A percentile compares a stretch with the other conserved stretches of the same genome.
Conservation (phyloP, 2,329 filamentous ascomycete genomes). For the Fusarium sp. region DNA sequence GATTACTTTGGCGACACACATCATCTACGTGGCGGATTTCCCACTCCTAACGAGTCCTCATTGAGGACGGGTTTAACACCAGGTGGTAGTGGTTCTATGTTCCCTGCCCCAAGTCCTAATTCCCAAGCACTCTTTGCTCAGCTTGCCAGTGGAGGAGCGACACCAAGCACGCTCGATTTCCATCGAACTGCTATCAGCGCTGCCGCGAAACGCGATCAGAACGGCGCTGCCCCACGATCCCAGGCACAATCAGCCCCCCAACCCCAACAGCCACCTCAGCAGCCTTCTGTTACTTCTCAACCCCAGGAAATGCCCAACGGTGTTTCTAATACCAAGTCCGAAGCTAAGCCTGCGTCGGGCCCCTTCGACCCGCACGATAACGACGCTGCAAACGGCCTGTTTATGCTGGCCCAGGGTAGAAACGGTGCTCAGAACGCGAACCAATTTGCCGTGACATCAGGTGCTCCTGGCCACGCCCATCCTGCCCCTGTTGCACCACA, state of each 20-base stretch:
- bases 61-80: slow-evolving; percentile 91
- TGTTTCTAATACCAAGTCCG: slow-evolving; percentile 55
- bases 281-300: slow-evolving; percentile 60
- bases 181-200: slow-evolving; percentile 91
- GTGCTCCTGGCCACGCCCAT: slow-evolving; percentile 62
- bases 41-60: slow-evolving; percentile 96
- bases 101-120: slow-evolving; percentile 89
- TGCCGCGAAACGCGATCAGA: slow-evolving; percentile 70
- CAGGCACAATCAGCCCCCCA: slow-evolving; percentile 52
- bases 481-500: slow-evolving; percentile 53
- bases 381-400: slow-evolving; percentile 93
- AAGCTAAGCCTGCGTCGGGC: slow-evolving; percentile 66
- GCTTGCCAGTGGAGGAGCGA: slow-evolving; percentile 82
- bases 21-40: slow-evolving; percentile 83
- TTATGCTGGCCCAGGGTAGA: slow-evolving; percentile 82
- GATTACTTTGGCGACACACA: slow-evolving; percentile 90
- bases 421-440: slow-evolving; percentile 65
- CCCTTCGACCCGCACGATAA: slow-evolving; percentile 91
- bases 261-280: slow-evolving; percentile 25
- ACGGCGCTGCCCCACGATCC: slow-evolving; percentile 48
- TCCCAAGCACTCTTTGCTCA: slow-evolving; percentile 85
- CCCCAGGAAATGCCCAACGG: slow-evolving; percentile 63
- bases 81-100: slow-evolving; percentile 96
- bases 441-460: slow-evolving; percentile 59
- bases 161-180: slow-evolving; percentile 91